Conservation (phyloP, 148 eudicot species). For the Fagopyrum homotropicum region DNA sequence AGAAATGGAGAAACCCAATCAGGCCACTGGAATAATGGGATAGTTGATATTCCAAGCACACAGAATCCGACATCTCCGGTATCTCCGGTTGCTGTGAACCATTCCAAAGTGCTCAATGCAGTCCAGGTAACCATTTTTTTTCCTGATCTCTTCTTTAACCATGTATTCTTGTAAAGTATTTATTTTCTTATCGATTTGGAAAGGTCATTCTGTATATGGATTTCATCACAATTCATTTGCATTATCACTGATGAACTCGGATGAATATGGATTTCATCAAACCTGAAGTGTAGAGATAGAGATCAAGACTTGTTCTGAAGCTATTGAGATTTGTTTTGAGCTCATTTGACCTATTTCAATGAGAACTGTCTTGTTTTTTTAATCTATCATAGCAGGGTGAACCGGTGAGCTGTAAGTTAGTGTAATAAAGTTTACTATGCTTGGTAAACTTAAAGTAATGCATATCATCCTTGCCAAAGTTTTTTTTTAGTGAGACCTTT, state of each 20-base stretch:
- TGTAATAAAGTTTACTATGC: too few species aligned
- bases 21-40: constrained; percentile 91
- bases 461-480: too few species aligned
- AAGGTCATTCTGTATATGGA: too few species aligned
- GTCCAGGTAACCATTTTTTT: constrained; percentile 50
- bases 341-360: not conserved
- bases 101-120: constrained; percentile 80
- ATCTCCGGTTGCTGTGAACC: constrained; percentile 82
- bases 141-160: not conserved
- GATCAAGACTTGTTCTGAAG: not conserved
- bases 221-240: not conserved
- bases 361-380: not conserved
- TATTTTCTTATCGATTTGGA: not conserved
- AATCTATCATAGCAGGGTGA: not conserved
- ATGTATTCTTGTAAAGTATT: not conserved
- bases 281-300: not conserved
- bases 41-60: constrained; percentile 80
- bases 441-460: too few species aligned
- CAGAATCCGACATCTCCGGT: constrained; percentile 54
- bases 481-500: not conserved
- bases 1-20: constrained; percentile 89
- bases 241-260: not conserved
- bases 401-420: not conserved
- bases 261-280: not conserved
- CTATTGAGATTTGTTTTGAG: not conserved